Evolutionary conservation across 2,329 filamentous ascomycete genomes (phyloP), one percentile per base, ranked within the genome.

Genomic region (Fusarium circinatum): DNA sequence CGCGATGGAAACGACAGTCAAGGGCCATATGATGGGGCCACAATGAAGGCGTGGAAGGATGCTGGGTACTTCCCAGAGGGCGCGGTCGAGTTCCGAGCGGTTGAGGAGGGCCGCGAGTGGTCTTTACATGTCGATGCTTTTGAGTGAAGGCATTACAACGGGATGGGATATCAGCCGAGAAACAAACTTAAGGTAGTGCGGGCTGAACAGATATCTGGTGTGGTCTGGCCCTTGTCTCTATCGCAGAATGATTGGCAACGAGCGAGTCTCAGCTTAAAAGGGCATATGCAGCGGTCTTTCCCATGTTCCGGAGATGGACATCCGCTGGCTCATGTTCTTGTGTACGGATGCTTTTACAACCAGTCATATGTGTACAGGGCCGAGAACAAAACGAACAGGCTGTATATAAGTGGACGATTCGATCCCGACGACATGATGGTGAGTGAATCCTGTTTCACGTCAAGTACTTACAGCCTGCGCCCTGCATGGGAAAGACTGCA

Each of bases 41-140:
- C 92, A 42, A 98, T 99, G 96, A 90, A 91, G 77, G 93, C 94
- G 6, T 99, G 96, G 96, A 91, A 93, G 75, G 91, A 94, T 71
- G 94, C 94, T 30, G 96, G 96, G 6, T 98, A 98, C 81, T 99
- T 99, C 18, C 92, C 68, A 74, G 76, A 96, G 73, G 94, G 94
- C 1, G 75, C 76, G 68, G 94, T 98, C 30, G 96, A 95, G 80
- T 95, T 96, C 77, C 88, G 91, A 73, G 85, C 83, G 68, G 88
- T 84, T 12, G 89, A 88, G 17, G 85, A 87, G 51, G 87, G 88
- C 30, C 85, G 82, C 28, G 81, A 82, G 17, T 93, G 91, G 91
- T 75, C 74, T 58, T 86, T 79, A 65, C 82, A 82, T 58, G 80
- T 85, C 22, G 85, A 83, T 44, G 80, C 80, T 57, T 92, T 91